Evolutionary conservation across 768 basidiomycete species (phyloP), one percentile per base, ranked within the genome.

Genomic region (Suillus occidentalis): DNA sequence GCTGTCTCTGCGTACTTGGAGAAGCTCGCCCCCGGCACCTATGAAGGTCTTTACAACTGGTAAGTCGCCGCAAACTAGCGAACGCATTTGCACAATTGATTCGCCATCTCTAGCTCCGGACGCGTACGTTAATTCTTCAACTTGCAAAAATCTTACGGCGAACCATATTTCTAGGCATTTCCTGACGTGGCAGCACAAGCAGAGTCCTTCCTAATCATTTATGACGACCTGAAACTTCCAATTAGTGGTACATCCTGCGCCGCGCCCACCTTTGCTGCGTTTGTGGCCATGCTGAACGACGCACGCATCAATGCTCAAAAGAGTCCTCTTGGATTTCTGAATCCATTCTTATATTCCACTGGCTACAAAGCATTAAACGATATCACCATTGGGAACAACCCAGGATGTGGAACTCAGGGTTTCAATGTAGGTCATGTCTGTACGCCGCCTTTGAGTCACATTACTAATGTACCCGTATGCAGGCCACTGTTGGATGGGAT

Each of bases 161-260:
- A 25, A 45, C 60, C 60, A 55, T 53, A 42, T 49, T 13, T 64
- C 9, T 55, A 84, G 87, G 89, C 77, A 13, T 79, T 81, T 69
- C 90, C 89, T 12, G 90, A 92, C 67, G 87, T 91, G 40, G 77
- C 89, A 0, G 88, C 90, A 0, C 88, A 88, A 70, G 79, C 81
- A 1, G 69, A 72, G 50, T 72, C 75, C 42, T 90, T 84, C 80
- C 73, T 76, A 14, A 80, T 90, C 50, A 80, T 80, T 73, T 73
- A 81, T 56, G 61, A 70, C 34, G 87, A 87, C 4, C 20, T 56
- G 7, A 37, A 77, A 14, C 65, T 64, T n/a, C 71, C 73, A 1
- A 81, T 86, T 63, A 83, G 78, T 1, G 91, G 91, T 40, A 92
- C 91, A 2, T 90, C 89, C 16, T 87, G 87, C 0, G 72, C 89